These are phyloP conservation scores for Sesbania bispinosa DNA, from an alignment of 306 rosid genomes.

Conservation along the genomic window DNA sequence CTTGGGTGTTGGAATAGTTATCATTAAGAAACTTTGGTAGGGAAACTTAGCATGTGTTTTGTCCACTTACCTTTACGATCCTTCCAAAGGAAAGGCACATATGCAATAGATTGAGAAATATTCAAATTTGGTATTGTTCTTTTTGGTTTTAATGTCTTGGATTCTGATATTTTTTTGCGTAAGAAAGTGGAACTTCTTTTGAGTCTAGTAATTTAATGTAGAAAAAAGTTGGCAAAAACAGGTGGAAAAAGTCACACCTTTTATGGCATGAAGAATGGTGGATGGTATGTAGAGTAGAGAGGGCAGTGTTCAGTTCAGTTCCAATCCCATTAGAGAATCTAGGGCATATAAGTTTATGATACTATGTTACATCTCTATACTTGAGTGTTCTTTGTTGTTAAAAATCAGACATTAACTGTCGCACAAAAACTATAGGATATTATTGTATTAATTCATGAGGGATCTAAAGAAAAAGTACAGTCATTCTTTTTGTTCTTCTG, in stretches of 20 bases:
- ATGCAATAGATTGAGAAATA: neutral
- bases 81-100: neutral
- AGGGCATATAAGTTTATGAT: neutral
- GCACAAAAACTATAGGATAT: neutral
- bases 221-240: neutral
- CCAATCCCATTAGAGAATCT: neutral
- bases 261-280: constrained; percentile 2
- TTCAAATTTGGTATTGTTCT: neutral
- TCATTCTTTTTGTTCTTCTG: neutral
- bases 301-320: neutral
- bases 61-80: neutral
- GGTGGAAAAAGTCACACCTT: neutral
- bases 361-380: neutral
- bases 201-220: neutral
- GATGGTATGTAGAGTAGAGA: neutral
- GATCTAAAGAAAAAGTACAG: neutral
- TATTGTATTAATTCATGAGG: neutral
- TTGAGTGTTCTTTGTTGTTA: neutral
- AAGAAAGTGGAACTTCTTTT: neutral
- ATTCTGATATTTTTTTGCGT: neutral
- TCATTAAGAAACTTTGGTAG: neutral
- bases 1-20: constrained; percentile 17
- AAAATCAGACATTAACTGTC: neutral
- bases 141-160: neutral
- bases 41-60: neutral